Evolutionary conservation across 2,329 filamentous ascomycete species (phyloP), one percentile per base, ranked within the genome.

Genomic region (Plectosphaerella cucumerina): DNA sequence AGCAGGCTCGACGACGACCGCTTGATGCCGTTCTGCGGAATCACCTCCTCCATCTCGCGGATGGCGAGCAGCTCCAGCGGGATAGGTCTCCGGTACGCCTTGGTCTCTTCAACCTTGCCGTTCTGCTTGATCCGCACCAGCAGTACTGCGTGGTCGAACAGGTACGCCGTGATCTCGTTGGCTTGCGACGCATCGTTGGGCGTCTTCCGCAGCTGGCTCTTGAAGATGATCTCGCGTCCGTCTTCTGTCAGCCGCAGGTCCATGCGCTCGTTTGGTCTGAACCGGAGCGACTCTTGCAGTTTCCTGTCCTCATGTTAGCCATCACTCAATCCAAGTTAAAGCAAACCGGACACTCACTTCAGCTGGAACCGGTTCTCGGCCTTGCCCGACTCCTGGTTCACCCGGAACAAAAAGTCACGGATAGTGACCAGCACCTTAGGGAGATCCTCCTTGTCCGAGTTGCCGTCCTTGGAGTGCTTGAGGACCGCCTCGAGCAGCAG

Each of bases 321-420:
- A 9, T 11, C 26, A 31, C n/a, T n/a, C n/a, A n/a, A n/a, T n/a
- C n/a, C n/a, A n/a, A n/a, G 3, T 10, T 31, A 31, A 31, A 31
- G 26, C 26, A 31, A 5, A 8, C 12, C 26, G 51, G 8, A 31
- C 26, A 31, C 26, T 31, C 26, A 31, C 26, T 31, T 18, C 39
- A 99, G 74, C 66, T 97, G 97, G 77, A 96, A 97, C 48, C 94
- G 87, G 65, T 99, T 99, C 70, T 99, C 94, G 1, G 94, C 91
- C 73, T 96, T 97, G 60, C 94, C 94, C 58, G 91, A 96, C 68
- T 97, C 94, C 14, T 89, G 82, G 63, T 99, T 99, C 64, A 99
- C 94, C 57, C 89, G 82, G 48, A 84, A 87, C 47, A 99, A 74
- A 59, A 96, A 87, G 59, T 93, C 89, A 61, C 90, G 86, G 70